phyloP scores from a whole-genome alignment of 139 green algal species.

The Parachlorella kessleri region DNA sequence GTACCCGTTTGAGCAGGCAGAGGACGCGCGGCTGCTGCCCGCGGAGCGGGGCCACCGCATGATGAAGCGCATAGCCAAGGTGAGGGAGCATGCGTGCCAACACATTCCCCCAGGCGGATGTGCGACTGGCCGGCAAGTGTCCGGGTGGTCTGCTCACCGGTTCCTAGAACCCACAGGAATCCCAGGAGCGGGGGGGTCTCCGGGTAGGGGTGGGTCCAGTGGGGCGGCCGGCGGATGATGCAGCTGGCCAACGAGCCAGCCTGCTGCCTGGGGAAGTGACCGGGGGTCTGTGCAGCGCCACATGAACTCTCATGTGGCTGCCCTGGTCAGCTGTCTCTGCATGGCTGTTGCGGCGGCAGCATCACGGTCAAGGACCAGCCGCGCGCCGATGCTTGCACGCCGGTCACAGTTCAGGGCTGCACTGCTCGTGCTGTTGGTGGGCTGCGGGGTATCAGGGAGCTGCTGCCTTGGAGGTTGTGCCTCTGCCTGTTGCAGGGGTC shows the following conservation, averaged over 20 bases:
- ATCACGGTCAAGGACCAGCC: too few relatives aligned
- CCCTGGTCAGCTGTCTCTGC: too few relatives aligned
- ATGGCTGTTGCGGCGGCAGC: too few relatives aligned
- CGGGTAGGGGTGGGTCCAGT: not conserved
- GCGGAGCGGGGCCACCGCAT: constrained; percentile 41
- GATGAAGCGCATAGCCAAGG: constrained; percentile 57
- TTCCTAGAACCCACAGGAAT: not conserved
- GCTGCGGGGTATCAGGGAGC: not conserved
- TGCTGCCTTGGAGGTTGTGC: not conserved
- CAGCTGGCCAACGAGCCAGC: not conserved
- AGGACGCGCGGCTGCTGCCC: constrained; percentile 39
- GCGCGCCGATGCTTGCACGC: not conserved
- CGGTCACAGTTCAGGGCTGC: not conserved
- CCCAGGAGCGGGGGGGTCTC: not conserved
- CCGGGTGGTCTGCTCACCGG: too few relatives aligned
- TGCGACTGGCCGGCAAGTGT: not conserved
- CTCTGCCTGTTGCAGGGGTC: not conserved
- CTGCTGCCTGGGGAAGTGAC: too few relatives aligned
- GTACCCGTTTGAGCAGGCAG: constrained; percentile 62
- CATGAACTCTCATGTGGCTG: too few relatives aligned
- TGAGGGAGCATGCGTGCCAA: too few relatives aligned
- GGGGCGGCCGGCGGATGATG: not conserved
- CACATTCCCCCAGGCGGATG: too few relatives aligned
- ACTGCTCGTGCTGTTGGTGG: not conserved
- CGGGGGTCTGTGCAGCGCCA: too few relatives aligned